phyloP scores from a whole-genome alignment of 2,329 filamentous ascomycete species.

The Massarina eburnea region DNA sequence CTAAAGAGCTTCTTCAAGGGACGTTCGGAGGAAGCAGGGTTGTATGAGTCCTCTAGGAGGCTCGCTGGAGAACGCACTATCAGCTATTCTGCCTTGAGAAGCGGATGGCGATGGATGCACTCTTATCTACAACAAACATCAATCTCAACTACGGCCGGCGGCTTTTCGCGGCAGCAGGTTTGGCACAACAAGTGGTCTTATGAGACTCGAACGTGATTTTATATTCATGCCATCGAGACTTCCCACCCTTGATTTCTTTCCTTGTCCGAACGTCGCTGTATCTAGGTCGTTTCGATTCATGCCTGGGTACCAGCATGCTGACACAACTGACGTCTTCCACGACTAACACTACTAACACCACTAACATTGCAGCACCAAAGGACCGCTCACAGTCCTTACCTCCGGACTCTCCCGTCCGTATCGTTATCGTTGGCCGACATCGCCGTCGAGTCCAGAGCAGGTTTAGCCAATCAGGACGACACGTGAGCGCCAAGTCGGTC shows the following conservation, averaged over 20 bases:
- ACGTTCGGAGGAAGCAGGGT: conserved; percentile 10
- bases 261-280: conserved; percentile 3
- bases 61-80: conserved; percentile 41
- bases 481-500: conserved; percentile 26
- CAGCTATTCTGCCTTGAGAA: conserved; percentile 38
- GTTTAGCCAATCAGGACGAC: conserved; percentile 29
- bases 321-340: not conserved
- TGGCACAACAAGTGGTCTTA: conserved; percentile 29
- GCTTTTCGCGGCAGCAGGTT: conserved; percentile 31
- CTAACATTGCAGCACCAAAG: conserved; percentile 5
- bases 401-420: conserved; percentile 21
- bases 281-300: not conserved
- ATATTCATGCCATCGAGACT: conserved; percentile 43
- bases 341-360: not conserved
- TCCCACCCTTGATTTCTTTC: conserved; percentile 27
- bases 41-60: conserved; percentile 9
- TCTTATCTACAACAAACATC: conserved; percentile 34
- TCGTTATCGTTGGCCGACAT: conserved; percentile 33
- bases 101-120: conserved; percentile 42
- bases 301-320: not conserved
- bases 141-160: conserved; percentile 25
- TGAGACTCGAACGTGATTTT: conserved; percentile 41
- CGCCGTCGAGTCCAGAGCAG: conserved; percentile 6
- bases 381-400: conserved; percentile 24
- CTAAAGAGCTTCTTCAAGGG: conserved; percentile 25